Evolutionary conservation across 352 stramenopile genomes (phyloP).

Genomic region (Poterioochromonas sp.): DNA sequence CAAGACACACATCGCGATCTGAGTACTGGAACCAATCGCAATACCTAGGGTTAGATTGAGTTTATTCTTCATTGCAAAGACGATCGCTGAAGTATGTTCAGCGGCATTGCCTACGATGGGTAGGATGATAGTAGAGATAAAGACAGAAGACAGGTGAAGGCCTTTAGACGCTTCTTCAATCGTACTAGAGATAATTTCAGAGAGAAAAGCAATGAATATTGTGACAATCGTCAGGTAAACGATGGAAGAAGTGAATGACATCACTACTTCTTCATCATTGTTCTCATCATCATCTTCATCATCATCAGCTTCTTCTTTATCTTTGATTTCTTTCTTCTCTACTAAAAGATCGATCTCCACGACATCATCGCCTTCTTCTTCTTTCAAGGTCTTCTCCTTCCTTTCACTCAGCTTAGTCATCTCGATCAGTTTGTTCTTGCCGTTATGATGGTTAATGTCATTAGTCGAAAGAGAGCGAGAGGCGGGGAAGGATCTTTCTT

Average conservation of each 20-base stretch:
- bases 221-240: constrained; percentile 71
- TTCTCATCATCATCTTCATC: constrained; percentile 48
- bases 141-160: background rate
- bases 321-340: constrained; percentile 42
- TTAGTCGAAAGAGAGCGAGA: no score
- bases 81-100: constrained; percentile 91
- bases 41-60: constrained; percentile 97
- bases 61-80: constrained; percentile 91
- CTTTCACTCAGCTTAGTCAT: background rate
- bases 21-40: constrained; percentile 88
- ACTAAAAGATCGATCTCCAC: background rate
- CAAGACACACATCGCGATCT: constrained; percentile 46
- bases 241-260: constrained; percentile 64
- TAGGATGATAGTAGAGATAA: constrained; percentile 68
- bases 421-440: background rate
- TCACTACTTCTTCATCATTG: constrained; percentile 60
- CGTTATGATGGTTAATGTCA: background rate
- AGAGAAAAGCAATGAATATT: constrained; percentile 79
- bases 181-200: constrained; percentile 73
- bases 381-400: background rate
- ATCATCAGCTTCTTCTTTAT: constrained; percentile 45
- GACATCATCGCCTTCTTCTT: background rate
- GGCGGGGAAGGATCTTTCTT: no score
- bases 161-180: constrained; percentile 51
- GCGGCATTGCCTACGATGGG: constrained; percentile 96